These are phyloP conservation scores for Eucalyptus shirleyi DNA, from an alignment of 345 rosid species.

Conservation along the genomic window DNA sequence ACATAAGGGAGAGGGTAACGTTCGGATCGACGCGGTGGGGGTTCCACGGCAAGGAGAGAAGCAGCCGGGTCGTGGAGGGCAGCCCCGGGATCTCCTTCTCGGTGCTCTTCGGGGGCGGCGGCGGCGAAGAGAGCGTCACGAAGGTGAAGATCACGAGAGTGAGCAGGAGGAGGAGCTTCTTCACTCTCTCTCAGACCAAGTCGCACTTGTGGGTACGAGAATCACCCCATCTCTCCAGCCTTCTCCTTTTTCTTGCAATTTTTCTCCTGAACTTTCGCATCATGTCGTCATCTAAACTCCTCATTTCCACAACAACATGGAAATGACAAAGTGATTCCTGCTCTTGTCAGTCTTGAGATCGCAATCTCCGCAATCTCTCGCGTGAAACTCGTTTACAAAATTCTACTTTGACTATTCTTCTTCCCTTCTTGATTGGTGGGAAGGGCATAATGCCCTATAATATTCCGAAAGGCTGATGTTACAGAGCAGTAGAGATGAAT, in stretches of 20 bases:
- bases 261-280: not conserved
- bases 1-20: slow-evolving; percentile 2
- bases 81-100: not conserved
- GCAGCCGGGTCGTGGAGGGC: not conserved
- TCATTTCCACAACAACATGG: not conserved
- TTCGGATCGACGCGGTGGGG: slow-evolving; percentile 49
- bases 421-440: not conserved
- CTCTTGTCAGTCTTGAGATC: not conserved
- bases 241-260: not conserved
- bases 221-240: not conserved
- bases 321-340: not conserved
- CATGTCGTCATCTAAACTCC: not conserved
- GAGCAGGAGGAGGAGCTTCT: slow-evolving; percentile 29
- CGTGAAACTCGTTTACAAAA: not conserved
- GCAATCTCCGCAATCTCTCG: not conserved
- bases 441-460: not conserved
- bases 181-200: slow-evolving; percentile 17
- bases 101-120: not conserved
- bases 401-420: not conserved
- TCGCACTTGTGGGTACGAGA: slow-evolving; percentile 41
- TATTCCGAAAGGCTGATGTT: not conserved
- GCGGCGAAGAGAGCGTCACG: not conserved
- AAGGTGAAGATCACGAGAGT: slow-evolving; percentile 33
- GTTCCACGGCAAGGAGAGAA: not conserved
- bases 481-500: not conserved